Evolutionary conservation across 345 rosid genomes (phyloP), one percentile per base, ranked within the genome.

Genomic region (Dimocarpus longan): DNA sequence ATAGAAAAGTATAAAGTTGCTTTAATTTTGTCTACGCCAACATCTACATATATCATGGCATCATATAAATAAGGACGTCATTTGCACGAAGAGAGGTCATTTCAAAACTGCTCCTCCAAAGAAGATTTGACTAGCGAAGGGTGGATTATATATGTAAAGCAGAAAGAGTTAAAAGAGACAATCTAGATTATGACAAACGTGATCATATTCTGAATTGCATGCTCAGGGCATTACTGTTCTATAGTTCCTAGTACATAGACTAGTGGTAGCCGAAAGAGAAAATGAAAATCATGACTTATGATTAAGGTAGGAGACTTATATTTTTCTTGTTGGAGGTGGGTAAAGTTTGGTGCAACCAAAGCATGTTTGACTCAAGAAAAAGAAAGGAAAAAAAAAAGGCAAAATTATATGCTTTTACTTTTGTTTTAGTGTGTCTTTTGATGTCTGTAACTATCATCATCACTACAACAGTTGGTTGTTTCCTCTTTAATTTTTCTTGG

Each of bases 261-360:
- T 80, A 83, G 86, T 85, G 84, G 83, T 60, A 76, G 72, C 86
- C 86, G 84, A 83, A 83, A 83, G 86, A 37, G 24, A 59, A 74
- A 56, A 56, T 12, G 65, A 37, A 68, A 60, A 71, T 80, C 26
- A 79, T 83, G 71, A 69, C 76, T 46, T 83, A 83, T 85, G 81
- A 83, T 85, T 84, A 79, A 78, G 82, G 76, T 62, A 54, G 79
- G 73, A 62, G 80, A 72, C 82, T 82, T 46, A 26, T 8, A 56
- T 37, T 11, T 85, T 83, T 68, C 54, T 71, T 71, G 78, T 52
- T 59, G 68, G 73, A 69, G 75, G 74, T 77, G 72, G 83, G 83
- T 73, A 63, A 84, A 72, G 77, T 37, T 74, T 70, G 7, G 1
- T 32, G 37, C 37, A 32, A 32, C 37, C 37, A 32, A 32, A 32